Percentiles rank a stretch among this genome's conserved stretches.
Conservation (phyloP, 2,329 filamentous ascomycete genomes). For the Samsoniella hepiali region DNA sequence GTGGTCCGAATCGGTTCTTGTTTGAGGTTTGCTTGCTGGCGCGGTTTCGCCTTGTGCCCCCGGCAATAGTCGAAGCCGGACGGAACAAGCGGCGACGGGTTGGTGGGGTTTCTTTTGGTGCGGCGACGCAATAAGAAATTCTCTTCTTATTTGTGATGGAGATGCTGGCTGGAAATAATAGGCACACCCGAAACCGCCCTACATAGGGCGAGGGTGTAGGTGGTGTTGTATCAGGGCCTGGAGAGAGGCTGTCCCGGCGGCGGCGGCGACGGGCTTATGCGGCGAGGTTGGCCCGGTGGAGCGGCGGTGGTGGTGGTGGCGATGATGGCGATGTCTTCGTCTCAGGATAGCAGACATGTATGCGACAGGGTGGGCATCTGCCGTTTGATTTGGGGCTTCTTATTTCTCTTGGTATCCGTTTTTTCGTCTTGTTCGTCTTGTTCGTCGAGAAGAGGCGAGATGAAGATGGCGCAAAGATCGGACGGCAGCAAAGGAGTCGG, state of each 20-base stretch:
- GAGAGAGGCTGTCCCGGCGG: not conserved
- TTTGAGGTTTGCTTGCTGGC: constrained; percentile 9
- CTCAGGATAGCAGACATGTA: constrained; percentile 18
- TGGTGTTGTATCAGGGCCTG: not conserved
- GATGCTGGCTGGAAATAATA: not conserved
- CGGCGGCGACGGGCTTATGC: not conserved
- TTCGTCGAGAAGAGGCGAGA: not conserved
- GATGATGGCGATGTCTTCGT: constrained; percentile 1
- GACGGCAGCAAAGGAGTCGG: too few species aligned
- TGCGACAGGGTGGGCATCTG: constrained; percentile 6
- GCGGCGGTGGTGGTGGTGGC: constrained; percentile 1
- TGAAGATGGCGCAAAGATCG: too few species aligned
- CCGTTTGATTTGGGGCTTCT: not conserved
- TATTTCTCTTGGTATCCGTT: not conserved
- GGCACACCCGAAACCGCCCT: not conserved
- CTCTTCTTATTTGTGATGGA: not conserved
- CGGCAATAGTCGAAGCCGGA: constrained; percentile 4
- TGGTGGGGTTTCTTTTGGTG: not conserved
- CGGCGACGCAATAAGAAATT: not conserved
- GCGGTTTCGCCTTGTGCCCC: not conserved
- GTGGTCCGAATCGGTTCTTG: not conserved
- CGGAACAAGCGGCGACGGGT: not conserved
- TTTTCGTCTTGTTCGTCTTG: not conserved
- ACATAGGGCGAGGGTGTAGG: not conserved
- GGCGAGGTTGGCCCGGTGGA: not conserved